These are phyloP conservation scores for Euptelea pleiosperma DNA, from an alignment of 164 flowering plant species.

Conservation along the genomic window DNA sequence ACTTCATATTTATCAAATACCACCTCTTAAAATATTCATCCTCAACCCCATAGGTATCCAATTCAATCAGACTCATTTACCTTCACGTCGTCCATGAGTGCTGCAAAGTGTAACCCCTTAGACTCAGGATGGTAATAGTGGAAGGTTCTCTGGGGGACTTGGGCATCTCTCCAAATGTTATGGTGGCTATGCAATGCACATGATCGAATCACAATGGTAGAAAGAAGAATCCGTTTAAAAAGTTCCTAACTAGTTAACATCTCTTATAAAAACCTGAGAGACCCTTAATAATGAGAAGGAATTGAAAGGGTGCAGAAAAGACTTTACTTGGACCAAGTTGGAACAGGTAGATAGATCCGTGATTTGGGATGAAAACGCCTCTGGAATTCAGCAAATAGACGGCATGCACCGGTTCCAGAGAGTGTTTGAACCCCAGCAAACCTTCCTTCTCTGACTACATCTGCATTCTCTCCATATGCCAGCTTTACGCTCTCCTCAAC, in stretches of 20 bases:
- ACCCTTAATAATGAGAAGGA: not conserved
- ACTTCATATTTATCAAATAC: too few species aligned
- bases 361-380: constrained; percentile 29
- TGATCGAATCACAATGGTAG: not conserved
- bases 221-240: not conserved
- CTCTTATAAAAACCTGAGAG: not conserved
- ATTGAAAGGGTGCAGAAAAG: not conserved
- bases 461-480: constrained; percentile 29
- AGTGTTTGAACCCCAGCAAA: constrained; percentile 36
- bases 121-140: constrained; percentile 33
- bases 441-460: constrained; percentile 28
- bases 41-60: not conserved
- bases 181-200: constrained; percentile 26
- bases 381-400: constrained; percentile 42
- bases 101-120: constrained; percentile 32
- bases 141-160: constrained; percentile 29
- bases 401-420: constrained; percentile 44
- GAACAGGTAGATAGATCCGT: constrained; percentile 26
- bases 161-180: constrained; percentile 45
- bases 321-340: constrained; percentile 42
- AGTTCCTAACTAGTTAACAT: too few species aligned
- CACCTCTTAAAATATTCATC: too few species aligned
- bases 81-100: constrained; percentile 38
- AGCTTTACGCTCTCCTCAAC: constrained; percentile 36
- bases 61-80: constrained; percentile 14